Conservation (phyloP, 805 yeast genomes). For the Suhomyces canberraensis region DNA sequence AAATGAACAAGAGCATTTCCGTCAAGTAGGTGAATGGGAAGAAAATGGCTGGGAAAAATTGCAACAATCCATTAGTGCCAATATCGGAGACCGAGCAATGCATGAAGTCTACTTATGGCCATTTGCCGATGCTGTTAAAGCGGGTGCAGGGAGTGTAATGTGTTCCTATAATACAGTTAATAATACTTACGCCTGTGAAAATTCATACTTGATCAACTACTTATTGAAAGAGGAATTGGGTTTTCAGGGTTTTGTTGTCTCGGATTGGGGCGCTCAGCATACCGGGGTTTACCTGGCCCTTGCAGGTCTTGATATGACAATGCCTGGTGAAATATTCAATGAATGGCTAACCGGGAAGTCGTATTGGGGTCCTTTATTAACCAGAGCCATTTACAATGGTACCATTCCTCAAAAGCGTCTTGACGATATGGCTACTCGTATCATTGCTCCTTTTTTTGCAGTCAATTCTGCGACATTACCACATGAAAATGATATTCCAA, state of each 20-base stretch:
- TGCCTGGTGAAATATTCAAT: slow-evolving; percentile 59
- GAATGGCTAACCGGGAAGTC: slow-evolving; percentile 53
- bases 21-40: no score
- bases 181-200: slow-evolving; percentile 57
- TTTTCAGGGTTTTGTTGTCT: slow-evolving; percentile 64
- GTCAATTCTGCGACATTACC: slow-evolving; percentile 37
- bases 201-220: slow-evolving; percentile 51
- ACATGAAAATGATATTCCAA: slow-evolving; percentile 44
- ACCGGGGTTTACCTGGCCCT: slow-evolving; percentile 54
- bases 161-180: slow-evolving; percentile 58
- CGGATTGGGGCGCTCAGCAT: slow-evolving; percentile 67
- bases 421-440: slow-evolving; percentile 61
- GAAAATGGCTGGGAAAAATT: slow-evolving; percentile 45
- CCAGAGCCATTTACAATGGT: slow-evolving; percentile 52
- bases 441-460: slow-evolving; percentile 54
- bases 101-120: slow-evolving; percentile 67
- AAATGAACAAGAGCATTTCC: no score
- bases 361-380: slow-evolving; percentile 55
- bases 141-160: slow-evolving; percentile 62
- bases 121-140: slow-evolving; percentile 57
- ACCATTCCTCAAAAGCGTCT: slow-evolving; percentile 52
- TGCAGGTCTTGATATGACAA: slow-evolving; percentile 62
- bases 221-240: slow-evolving; percentile 60
- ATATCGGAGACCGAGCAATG: slow-evolving; percentile 58
- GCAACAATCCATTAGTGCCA: slow-evolving; percentile 45